A percentile compares a stretch with the other conserved stretches of the same genome.
These are phyloP conservation scores for Vicia villosa DNA, from an alignment of 306 rosid genomes.

Conservation along the genomic window DNA sequence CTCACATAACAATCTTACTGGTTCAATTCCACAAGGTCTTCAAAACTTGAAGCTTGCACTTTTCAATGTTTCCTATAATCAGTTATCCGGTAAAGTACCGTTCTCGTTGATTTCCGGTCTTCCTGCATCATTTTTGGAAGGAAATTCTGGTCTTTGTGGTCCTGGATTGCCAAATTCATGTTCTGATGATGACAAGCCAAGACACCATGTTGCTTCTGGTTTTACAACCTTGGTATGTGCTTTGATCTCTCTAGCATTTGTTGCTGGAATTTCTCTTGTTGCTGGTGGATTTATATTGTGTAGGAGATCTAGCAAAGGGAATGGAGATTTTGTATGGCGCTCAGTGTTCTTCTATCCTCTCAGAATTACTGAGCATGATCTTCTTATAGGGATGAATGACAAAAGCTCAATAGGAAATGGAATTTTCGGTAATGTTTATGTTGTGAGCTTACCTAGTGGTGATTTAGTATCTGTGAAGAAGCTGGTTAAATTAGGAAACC, in stretches of 20 bases:
- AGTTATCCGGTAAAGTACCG: constrained; percentile 86
- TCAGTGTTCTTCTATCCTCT: constrained; percentile 94
- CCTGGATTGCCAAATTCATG: constrained; percentile 77
- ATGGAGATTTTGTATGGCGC: constrained; percentile 55
- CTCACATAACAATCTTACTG: constrained; percentile 89
- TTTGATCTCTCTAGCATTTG: constrained; percentile 70
- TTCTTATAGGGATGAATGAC: constrained; percentile 84
- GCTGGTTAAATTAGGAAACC: constrained; percentile 73
- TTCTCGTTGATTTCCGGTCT: constrained; percentile 80
- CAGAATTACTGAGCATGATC: constrained; percentile 83
- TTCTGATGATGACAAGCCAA: constrained; percentile 62
- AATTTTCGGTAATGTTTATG: constrained; percentile 73
- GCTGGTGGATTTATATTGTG: constrained; percentile 67
- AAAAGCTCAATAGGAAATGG: constrained; percentile 69
- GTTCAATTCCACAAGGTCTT: constrained; percentile 82
- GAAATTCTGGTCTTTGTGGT: constrained; percentile 87
- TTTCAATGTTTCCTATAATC: constrained; percentile 89
- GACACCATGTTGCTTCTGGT: constrained; percentile 47
- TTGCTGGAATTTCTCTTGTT: constrained; percentile 56
- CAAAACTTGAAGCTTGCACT: constrained; percentile 96
- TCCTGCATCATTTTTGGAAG: constrained; percentile 95
- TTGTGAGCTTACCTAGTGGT: constrained; percentile 72
- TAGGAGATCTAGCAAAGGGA: constrained; percentile 53
- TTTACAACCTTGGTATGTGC: constrained; percentile 67
- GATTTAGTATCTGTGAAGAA: constrained; percentile 87